Evolutionary conservation across 1,139 yeast genomes (phyloP), one percentile per base, ranked within the genome.

Genomic region (Yamadazyma membranifaciens): DNA sequence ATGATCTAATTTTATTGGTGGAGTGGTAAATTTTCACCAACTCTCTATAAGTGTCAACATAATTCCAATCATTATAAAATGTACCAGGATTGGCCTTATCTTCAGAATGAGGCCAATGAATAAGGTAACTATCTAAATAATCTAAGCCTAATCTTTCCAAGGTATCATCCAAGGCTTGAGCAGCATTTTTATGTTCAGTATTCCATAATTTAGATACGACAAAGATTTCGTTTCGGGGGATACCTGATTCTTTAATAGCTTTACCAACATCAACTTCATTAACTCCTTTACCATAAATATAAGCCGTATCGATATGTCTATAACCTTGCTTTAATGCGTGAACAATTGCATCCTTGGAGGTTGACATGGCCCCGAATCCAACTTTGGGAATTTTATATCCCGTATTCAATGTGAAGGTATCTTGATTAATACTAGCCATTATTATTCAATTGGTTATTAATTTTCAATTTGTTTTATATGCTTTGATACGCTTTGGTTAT

Each of bases 141-240:
- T 86, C 94, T 51, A 86, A 65, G 1, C 83, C 83, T 52, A 89
- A 70, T 55, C 81, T 80, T 54, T 75, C 57, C 57, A 91, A 74
- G 3, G 94, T 81, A 37, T 59, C 65, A 38, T 82, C 77, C 42
- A 88, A 67, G 6, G 85, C 86, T 34, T 60, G 67, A 34, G 64
- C 82, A 22, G 81, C 83, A 40, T 78, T 67, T 51, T 73, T 70
- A 56, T 84, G 89, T 55, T 76, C 81, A 27, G 81, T 65, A 45
- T 81, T 75, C 87, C 91, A 83, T 49, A 87, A 69, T 62, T 88
- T 89, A 49, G 96, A 86, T 53, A 95, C 87, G 50, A 88, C 65
- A 51, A 83, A 88, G 42, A 88, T 54, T 37, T 87, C 84, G 38
- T 76, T 78, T 59, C 96, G 75, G 40, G 83, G 81, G 40, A 85